Evolutionary conservation across 768 basidiomycete genomes (phyloP).

Genomic region (Boletus reticulatus): DNA sequence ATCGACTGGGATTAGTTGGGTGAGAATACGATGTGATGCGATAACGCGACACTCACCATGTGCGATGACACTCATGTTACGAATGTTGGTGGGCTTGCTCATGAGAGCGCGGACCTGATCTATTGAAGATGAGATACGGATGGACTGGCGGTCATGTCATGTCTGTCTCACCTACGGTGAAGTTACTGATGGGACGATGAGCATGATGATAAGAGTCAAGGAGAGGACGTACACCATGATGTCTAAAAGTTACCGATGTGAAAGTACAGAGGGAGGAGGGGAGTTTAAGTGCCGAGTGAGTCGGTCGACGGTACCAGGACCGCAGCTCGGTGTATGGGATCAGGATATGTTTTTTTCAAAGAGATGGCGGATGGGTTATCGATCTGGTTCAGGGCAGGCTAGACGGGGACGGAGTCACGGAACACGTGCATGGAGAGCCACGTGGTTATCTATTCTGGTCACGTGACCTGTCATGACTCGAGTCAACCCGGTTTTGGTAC

Average conservation of each 20-base stretch:
- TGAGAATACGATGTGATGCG: conserved; percentile 16
- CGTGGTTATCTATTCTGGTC: conserved; percentile 13
- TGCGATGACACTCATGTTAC: conserved; percentile 94
- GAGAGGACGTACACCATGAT: conserved; percentile 75
- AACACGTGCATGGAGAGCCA: conserved; percentile 10
- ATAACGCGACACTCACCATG: conserved; percentile 58
- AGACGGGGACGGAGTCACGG: background rate
- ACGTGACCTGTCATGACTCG: conserved; percentile 13
- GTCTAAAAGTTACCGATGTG: conserved; percentile 44
- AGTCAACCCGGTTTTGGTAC: conserved; percentile 6
- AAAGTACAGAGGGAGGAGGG: conserved; percentile 15
- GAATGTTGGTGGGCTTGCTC: conserved; percentile 89
- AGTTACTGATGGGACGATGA: conserved; percentile 62
- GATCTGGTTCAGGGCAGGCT: conserved; percentile 47
- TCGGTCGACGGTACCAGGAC: conserved; percentile 30
- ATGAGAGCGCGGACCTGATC: conserved; percentile 87
- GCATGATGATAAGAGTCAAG: conserved; percentile 11
- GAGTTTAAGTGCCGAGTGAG: background rate
- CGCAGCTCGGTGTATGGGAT: conserved; percentile 14
- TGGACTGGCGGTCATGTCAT: no score
- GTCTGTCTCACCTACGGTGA: conserved; percentile 72
- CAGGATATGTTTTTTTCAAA: conserved; percentile 15
- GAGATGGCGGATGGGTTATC: conserved; percentile 32
- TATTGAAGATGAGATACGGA: conserved; percentile 29
- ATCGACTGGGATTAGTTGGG: conserved; percentile 64